Conservation (phyloP, 1,139 yeast species). For the Geotrichum phurueaensis region DNA sequence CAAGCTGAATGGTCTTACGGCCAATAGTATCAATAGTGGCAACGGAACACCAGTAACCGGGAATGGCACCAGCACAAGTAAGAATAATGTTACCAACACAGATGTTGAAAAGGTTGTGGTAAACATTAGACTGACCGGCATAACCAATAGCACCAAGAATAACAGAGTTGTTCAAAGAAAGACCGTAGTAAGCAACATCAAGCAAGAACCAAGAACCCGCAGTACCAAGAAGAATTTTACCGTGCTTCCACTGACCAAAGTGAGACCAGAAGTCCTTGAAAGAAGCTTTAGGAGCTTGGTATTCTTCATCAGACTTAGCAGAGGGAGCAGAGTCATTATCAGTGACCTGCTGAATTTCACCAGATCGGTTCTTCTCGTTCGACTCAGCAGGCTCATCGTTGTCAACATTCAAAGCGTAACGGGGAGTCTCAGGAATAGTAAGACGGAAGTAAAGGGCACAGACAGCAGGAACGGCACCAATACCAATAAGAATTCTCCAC, state of each 20-base stretch:
- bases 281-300: slow-evolving; percentile 43
- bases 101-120: slow-evolving; percentile 58
- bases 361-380: slow-evolving; percentile 48
- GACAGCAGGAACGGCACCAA: slow-evolving; percentile 83
- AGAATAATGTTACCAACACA: slow-evolving; percentile 50
- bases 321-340: slow-evolving; percentile 27
- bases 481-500: slow-evolving; percentile 88
- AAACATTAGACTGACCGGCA: slow-evolving; percentile 62
- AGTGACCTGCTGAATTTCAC: slow-evolving; percentile 42
- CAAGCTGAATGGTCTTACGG: slow-evolving; percentile 55
- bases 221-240: slow-evolving; percentile 82
- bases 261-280: slow-evolving; percentile 44
- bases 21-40: slow-evolving; percentile 57
- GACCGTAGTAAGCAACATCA: slow-evolving; percentile 92
- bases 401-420: slow-evolving; percentile 72
- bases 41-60: slow-evolving; percentile 59
- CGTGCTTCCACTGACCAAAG: slow-evolving; percentile 80
- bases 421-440: slow-evolving; percentile 90
- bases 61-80: slow-evolving; percentile 57
- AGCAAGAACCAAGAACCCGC: slow-evolving; percentile 95
- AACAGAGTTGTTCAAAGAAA: slow-evolving; percentile 74
- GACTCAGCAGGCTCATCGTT: slow-evolving; percentile 61
- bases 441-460: slow-evolving; percentile 81
- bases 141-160: slow-evolving; percentile 83
- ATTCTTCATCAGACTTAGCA: slow-evolving; percentile 31